Evolutionary conservation across 2,329 filamentous ascomycete genomes (phyloP).

Genomic region (Aureobasidium leucospermi): DNA sequence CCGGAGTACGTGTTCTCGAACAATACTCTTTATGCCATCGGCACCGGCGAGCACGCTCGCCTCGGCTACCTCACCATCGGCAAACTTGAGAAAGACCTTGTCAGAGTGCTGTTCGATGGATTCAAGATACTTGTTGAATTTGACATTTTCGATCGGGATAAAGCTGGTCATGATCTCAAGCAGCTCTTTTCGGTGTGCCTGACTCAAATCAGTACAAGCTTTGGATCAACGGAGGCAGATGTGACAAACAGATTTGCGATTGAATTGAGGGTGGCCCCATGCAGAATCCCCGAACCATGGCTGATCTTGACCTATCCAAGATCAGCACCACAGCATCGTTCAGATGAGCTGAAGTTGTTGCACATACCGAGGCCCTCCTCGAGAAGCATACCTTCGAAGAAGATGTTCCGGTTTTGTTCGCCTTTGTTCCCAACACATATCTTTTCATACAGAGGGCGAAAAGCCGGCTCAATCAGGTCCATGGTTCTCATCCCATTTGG

Average conservation of each 20-base stretch:
- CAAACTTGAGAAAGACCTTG: slow-evolving; percentile 30
- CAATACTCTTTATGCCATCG: slow-evolving; percentile 18
- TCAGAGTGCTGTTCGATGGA: slow-evolving; percentile 29
- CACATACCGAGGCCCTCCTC: slow-evolving; percentile 30
- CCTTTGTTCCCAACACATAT: slow-evolving; percentile 34
- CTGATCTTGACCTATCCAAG: slow-evolving; percentile 22
- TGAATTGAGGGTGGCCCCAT: slow-evolving; percentile 32
- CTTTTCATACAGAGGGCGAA: slow-evolving; percentile 32
- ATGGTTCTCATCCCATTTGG: slow-evolving; percentile 38
- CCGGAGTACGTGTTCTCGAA: slow-evolving; percentile 23
- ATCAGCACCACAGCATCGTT: neutral
- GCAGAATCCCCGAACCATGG: no score
- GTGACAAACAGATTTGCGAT: slow-evolving; percentile 26
- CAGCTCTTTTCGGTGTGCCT: slow-evolving; percentile 36
- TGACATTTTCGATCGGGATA: slow-evolving; percentile 24
- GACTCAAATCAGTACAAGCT: neutral
- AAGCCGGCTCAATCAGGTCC: slow-evolving; percentile 34
- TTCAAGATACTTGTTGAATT: slow-evolving; percentile 24
- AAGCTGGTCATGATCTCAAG: slow-evolving; percentile 43
- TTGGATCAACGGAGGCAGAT: neutral
- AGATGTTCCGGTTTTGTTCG: slow-evolving; percentile 31
- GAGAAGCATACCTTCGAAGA: slow-evolving; percentile 36
- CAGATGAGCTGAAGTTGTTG: no score
- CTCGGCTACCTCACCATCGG: slow-evolving; percentile 28
- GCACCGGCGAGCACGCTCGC: slow-evolving; percentile 33